Evolutionary conservation across 1,284 basidiomycete species (phyloP), one percentile per base, ranked within the genome.

Genomic region (Sanghuangporus sanghuang): DNA sequence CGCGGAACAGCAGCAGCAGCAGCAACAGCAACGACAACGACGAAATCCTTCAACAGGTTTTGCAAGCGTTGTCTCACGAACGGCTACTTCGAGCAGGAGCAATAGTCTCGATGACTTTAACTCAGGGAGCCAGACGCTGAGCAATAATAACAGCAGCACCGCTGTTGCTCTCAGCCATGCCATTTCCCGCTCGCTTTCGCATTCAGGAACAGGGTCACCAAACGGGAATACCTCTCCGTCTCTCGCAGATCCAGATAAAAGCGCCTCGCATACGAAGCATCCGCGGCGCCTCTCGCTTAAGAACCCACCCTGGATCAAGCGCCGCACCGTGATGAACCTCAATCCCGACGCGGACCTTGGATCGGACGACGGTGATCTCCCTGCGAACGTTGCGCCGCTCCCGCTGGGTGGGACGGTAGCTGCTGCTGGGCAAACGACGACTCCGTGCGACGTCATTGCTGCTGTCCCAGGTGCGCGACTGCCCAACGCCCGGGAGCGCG

Each of bases 401-500:
- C 52, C 58, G 21, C 14, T 42, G 14, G n/a, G 36, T 16, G 52
- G 44, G 14, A 62, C 27, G 6, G 54, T 62, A 6, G 62, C 62
- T 0, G 50, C 36, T 27, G 57, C 42, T 21, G 61, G 55, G 5
- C 27, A 52, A 23, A 39, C 32, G 46, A 57, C 44, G 14, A 35
- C 44, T 38, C 18, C 46, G 18, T 35, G 44, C 23, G 61, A 65
- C 27, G 49, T 65, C 32, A 53, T 62, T 36, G 61, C 64, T 11
- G 36, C 23, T 35, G 64, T 65, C 7, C 64, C 64, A 2, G 64
- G 64, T 6, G 64, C 64, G 16, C 60, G 64, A 39, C 14, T 58
- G 39, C 64, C 64, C 16, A 62, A n/a, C n/a, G 50, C 60, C 23
- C 55, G 64, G 3, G 64, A 65, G 16, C 36, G 64, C 6, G 64